Evolutionary conservation across 805 yeast species (phyloP).

Genomic region (Maudiozyma turicensis): DNA sequence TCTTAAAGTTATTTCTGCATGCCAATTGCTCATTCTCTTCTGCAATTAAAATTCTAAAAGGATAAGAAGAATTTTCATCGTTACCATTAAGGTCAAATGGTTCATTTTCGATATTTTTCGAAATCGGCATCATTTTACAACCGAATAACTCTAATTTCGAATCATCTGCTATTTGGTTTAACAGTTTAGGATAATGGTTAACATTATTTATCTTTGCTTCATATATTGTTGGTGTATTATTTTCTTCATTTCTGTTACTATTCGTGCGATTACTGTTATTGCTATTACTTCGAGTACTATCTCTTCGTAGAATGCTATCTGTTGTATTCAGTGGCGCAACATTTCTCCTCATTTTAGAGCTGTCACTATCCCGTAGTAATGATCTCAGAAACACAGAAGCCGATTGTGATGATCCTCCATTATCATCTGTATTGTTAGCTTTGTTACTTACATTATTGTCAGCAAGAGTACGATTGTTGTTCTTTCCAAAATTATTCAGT

Average conservation of each 20-base stretch:
- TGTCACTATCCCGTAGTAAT: neutral
- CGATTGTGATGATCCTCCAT: neutral
- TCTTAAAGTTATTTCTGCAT: constrained; percentile 28
- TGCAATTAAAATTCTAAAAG: constrained; percentile 29
- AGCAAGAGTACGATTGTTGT: neutral
- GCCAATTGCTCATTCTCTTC: constrained; percentile 32
- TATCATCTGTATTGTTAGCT: neutral
- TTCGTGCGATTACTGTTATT: no score
- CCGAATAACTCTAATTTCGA: constrained; percentile 23
- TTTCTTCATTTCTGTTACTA: neutral
- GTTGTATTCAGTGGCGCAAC: neutral
- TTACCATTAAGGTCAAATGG: neutral
- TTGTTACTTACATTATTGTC: neutral
- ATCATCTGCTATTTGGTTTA: constrained; percentile 24
- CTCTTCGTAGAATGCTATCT: neutral
- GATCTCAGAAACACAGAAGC: neutral
- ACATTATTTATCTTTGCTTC: neutral
- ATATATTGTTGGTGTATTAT: neutral
- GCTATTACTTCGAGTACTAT: neutral
- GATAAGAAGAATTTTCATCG: constrained; percentile 2
- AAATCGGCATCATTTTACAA: constrained; percentile 12
- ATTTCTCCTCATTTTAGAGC: neutral
- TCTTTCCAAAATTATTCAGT: neutral
- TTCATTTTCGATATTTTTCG: neutral
- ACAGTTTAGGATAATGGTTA: constrained; percentile 9